phyloP scores from a whole-genome alignment of 2,329 filamentous ascomycete genomes.

The Raffaelea albimanens region DNA sequence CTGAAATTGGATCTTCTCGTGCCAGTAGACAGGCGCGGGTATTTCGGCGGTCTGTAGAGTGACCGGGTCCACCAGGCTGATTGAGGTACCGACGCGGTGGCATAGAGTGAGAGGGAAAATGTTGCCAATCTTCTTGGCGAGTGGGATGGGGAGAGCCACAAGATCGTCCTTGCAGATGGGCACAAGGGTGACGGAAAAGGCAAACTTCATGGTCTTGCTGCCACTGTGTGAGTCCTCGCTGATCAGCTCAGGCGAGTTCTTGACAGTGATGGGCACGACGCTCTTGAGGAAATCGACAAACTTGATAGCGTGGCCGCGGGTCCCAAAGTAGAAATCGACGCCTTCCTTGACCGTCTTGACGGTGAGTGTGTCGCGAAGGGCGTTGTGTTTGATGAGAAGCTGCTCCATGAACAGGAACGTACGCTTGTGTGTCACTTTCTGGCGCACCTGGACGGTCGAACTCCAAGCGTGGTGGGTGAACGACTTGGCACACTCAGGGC shows the following conservation, averaged over 20 bases:
- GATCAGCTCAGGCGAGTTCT: slow-evolving; percentile 58
- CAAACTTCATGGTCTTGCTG: slow-evolving; percentile 89
- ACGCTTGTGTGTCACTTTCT: slow-evolving; percentile 89
- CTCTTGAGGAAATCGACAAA: slow-evolving; percentile 71
- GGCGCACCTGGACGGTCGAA: slow-evolving; percentile 85
- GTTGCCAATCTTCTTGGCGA: slow-evolving; percentile 81
- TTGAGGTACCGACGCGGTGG: slow-evolving; percentile 75
- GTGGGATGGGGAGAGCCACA: slow-evolving; percentile 81
- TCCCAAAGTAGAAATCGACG: slow-evolving; percentile 89
- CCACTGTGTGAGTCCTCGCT: slow-evolving; percentile 88
- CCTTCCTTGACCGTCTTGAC: slow-evolving; percentile 96
- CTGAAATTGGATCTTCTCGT: slow-evolving; percentile 61
- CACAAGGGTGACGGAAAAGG: slow-evolving; percentile 78
- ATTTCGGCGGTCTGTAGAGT: slow-evolving; percentile 89
- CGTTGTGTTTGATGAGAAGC: slow-evolving; percentile 87
- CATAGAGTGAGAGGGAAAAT: slow-evolving; percentile 81
- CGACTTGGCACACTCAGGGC: slow-evolving; percentile 88
- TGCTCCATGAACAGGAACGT: slow-evolving; percentile 68
- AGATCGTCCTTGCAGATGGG: slow-evolving; percentile 97
- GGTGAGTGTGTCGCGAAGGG: slow-evolving; percentile 83
- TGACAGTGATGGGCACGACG: slow-evolving; percentile 55
- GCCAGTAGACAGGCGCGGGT: slow-evolving; percentile 77
- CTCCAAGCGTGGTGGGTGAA: slow-evolving; percentile 78
- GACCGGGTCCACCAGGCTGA: slow-evolving; percentile 82
- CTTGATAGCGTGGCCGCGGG: slow-evolving; percentile 78